Conservation (phyloP, 164 flowering plant species). For the Stephania japonica region DNA sequence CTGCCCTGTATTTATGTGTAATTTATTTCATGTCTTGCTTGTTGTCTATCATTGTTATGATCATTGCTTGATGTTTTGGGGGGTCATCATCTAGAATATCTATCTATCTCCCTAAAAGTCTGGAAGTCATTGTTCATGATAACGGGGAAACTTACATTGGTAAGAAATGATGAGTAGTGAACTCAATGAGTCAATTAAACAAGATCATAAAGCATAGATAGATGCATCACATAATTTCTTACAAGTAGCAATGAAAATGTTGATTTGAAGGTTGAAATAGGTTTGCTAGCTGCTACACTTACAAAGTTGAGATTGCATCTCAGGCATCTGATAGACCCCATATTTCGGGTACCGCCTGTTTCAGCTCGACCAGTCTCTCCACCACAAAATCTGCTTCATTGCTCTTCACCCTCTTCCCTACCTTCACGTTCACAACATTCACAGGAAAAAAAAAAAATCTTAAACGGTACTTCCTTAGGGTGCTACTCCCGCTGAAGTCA, state of each 20-base stretch:
- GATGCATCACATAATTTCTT: neutral
- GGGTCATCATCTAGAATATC: too few relatives aligned
- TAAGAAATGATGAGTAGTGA: too few relatives aligned
- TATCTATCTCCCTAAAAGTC: too few relatives aligned
- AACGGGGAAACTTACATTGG: too few relatives aligned
- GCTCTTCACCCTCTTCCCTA: constrained; percentile 48
- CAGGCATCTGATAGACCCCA: constrained; percentile 26
- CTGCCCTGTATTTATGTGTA: neutral
- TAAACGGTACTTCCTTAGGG: too few relatives aligned
- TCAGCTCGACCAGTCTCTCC: constrained; percentile 40
- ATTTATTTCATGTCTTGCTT: neutral
- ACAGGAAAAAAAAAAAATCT: neutral
- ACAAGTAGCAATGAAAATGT: neutral
- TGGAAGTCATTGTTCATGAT: too few relatives aligned
- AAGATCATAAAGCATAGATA: neutral
- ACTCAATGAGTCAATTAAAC: neutral
- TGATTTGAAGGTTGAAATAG: neutral
- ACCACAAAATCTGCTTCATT: constrained; percentile 63
- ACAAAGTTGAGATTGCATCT: neutral
- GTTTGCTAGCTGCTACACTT: neutral
- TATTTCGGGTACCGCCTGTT: constrained; percentile 51
- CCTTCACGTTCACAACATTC: constrained; percentile 26
- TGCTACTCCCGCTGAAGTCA: too few relatives aligned
- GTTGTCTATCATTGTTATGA: neutral
- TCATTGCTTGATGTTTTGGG: too few relatives aligned